Conservation (phyloP, 345 rosid species). For the Dipteronia dyeriana region DNA sequence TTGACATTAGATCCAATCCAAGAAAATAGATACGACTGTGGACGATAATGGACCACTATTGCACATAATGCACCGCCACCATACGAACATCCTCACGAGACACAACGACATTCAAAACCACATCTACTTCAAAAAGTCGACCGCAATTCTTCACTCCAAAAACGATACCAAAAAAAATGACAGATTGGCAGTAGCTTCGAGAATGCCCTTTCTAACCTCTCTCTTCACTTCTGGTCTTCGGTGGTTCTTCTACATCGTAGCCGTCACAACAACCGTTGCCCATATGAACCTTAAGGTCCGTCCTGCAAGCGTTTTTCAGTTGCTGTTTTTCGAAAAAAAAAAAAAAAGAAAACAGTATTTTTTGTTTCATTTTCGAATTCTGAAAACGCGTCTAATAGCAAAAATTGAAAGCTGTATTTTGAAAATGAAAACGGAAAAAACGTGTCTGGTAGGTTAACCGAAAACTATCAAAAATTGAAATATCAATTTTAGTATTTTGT, state of each 20-base stretch:
- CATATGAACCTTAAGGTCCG: too few relatives aligned
- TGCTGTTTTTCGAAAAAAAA: too few relatives aligned
- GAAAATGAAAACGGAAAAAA: too few relatives aligned
- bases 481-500: too few relatives aligned
- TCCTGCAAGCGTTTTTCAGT: too few relatives aligned
- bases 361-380: too few relatives aligned
- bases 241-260: slow-evolving; percentile 28
- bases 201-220: slow-evolving; percentile 61
- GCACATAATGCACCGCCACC: background rate
- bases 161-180: slow-evolving; percentile 19
- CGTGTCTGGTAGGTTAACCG: too few relatives aligned
- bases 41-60: background rate
- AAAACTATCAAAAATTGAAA: too few relatives aligned
- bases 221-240: slow-evolving; percentile 51
- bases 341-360: too few relatives aligned
- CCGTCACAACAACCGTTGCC: slow-evolving; percentile 25
- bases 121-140: slow-evolving; percentile 7
- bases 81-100: background rate
- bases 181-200: slow-evolving; percentile 66
- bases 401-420: too few relatives aligned
- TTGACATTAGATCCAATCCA: background rate
- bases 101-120: slow-evolving; percentile 8
- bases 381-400: too few relatives aligned
- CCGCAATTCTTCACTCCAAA: background rate
- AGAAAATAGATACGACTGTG: background rate